Conservation (phyloP, 768 basidiomycete species). For the Suillus brevipes region DNA sequence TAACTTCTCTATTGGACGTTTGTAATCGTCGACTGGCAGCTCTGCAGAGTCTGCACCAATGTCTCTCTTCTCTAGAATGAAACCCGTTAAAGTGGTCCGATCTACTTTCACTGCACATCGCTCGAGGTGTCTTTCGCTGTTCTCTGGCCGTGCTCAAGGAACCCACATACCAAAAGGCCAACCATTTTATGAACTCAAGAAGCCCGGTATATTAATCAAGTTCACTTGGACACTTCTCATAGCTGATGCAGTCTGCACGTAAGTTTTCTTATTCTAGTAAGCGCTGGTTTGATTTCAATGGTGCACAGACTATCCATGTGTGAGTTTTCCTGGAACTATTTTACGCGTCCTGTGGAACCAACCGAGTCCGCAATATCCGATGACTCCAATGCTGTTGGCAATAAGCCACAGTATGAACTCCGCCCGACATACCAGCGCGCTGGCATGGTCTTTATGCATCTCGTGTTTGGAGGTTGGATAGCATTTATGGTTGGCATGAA, state of each 20-base stretch:
- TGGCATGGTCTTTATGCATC: slow-evolving; percentile 28
- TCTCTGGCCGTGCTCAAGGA: background rate
- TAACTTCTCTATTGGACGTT: background rate
- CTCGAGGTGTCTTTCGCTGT: slow-evolving; percentile 1
- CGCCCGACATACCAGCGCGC: slow-evolving; percentile 32
- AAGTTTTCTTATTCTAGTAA: slow-evolving; percentile 11
- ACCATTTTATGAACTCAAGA: slow-evolving; percentile 28
- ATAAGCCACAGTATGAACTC: slow-evolving; percentile 20
- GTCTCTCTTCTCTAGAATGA: slow-evolving; percentile 10
- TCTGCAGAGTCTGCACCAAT: slow-evolving; percentile 12
- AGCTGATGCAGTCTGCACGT: slow-evolving; percentile 32
- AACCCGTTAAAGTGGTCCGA: background rate
- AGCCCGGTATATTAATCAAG: slow-evolving; percentile 21
- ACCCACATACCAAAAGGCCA: slow-evolving; percentile 4
- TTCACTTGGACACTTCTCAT: slow-evolving; percentile 30
- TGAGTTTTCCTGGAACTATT: slow-evolving; percentile 30
- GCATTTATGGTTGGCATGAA: slow-evolving; percentile 28
- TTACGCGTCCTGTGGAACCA: slow-evolving; percentile 20
- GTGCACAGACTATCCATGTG: slow-evolving; percentile 25
- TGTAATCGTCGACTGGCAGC: slow-evolving; percentile 11
- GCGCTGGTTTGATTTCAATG: background rate
- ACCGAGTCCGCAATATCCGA: slow-evolving; percentile 5
- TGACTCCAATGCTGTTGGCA: slow-evolving; percentile 13
- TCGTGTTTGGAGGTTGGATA: slow-evolving; percentile 29
- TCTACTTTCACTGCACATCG: background rate